These are phyloP conservation scores for Sugiyamaella grinbergsii DNA, from an alignment of 1,139 yeast genomes.

Conservation along the genomic window DNA sequence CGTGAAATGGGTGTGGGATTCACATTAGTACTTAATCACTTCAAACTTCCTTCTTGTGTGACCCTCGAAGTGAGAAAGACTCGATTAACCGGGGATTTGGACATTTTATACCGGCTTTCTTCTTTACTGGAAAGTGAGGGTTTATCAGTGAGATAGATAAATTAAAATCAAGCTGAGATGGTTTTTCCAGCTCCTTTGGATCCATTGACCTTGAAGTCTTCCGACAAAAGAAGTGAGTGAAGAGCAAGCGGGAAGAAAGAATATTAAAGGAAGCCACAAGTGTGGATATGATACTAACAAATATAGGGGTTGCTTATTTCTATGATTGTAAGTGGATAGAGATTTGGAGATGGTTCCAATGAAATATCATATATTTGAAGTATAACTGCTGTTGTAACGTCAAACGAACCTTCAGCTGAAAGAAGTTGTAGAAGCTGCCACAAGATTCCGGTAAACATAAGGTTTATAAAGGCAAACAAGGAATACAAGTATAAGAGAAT, in stretches of 20 bases:
- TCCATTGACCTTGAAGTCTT: slow-evolving; percentile 57
- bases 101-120: too few species aligned
- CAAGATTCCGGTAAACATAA: too few species aligned
- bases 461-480: too few species aligned
- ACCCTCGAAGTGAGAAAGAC: background rate
- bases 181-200: slow-evolving; percentile 53
- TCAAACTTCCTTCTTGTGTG: background rate
- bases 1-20: too few species aligned
- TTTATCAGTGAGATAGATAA: too few species aligned
- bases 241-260: slow-evolving; percentile 6
- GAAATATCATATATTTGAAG: too few species aligned
- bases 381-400: too few species aligned
- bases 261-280: slow-evolving; percentile 3
- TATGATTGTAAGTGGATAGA: slow-evolving; percentile 48
- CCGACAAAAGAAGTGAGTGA: slow-evolving; percentile 55
- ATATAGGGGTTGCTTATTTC: slow-evolving; percentile 59
- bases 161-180: slow-evolving; percentile 27
- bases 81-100: too few species aligned
- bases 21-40: too few species aligned
- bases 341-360: background rate
- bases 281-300: slow-evolving; percentile 18
- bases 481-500: background rate
- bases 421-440: too few species aligned
- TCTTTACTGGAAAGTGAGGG: too few species aligned
- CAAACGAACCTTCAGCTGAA: too few species aligned